Conservation (phyloP, 345 rosid genomes). For the Alliaria petiolata region DNA sequence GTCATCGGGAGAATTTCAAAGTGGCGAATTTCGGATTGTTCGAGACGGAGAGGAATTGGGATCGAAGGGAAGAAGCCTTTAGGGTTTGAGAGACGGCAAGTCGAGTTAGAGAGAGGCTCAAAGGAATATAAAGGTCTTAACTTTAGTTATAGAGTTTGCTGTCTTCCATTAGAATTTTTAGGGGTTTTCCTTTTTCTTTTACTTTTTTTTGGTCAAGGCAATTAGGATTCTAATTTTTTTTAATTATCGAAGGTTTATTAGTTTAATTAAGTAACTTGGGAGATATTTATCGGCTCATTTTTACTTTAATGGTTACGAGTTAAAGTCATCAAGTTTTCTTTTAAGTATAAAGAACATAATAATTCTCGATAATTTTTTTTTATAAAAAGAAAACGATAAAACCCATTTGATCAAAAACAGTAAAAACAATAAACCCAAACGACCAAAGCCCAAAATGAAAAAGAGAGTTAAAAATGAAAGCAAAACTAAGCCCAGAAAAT, state of each 20-base stretch:
- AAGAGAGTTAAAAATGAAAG: not conserved
- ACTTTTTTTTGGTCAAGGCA: not conserved
- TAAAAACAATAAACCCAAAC: not conserved
- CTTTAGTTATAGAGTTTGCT: not conserved
- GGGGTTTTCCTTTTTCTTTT: not conserved
- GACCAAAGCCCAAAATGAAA: not conserved
- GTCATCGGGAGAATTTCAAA: not conserved
- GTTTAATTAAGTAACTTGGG: not conserved
- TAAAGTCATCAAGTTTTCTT: too few species aligned
- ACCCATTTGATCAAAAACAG: not conserved
- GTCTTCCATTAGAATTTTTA: slow-evolving; percentile 15
- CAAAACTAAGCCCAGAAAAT: not conserved
- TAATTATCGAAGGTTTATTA: not conserved
- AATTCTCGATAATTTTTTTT: too few species aligned
- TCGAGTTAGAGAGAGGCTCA: not conserved
- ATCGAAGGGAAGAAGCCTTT: not conserved
- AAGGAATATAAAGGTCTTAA: slow-evolving; percentile 9
- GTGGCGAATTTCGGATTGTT: not conserved
- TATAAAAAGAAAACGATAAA: not conserved
- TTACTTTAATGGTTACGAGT: too few species aligned
- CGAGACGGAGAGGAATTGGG: not conserved
- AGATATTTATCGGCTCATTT: too few species aligned
- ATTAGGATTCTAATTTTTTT: not conserved
- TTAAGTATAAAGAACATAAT: too few species aligned
- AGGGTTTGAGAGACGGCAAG: slow-evolving; percentile 16